Evolutionary conservation across 2,329 filamentous ascomycete genomes (phyloP).

Genomic region (Drechslerella stenobrocha): DNA sequence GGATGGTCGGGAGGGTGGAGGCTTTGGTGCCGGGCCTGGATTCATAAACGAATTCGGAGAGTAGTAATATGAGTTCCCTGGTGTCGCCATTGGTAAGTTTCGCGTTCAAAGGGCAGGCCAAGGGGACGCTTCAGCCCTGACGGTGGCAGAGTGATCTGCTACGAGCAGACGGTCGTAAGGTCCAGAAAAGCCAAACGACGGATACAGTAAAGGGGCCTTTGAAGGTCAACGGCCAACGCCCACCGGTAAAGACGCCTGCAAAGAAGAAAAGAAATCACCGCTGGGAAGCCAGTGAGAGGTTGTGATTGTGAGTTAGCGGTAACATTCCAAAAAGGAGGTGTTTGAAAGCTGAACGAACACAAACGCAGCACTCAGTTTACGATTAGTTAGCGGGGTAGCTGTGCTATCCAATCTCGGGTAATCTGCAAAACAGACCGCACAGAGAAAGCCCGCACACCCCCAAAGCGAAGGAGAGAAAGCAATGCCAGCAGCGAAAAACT

Average conservation of each 20-base stretch:
- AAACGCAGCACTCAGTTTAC: slow-evolving; percentile 25
- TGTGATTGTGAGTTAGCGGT: slow-evolving; percentile 33
- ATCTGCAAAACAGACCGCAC: slow-evolving; percentile 32
- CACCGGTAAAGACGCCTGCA: slow-evolving; percentile 16
- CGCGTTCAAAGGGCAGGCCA: slow-evolving; percentile 9
- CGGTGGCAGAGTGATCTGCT: slow-evolving; percentile 2
- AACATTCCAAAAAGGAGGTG: slow-evolving; percentile 46
- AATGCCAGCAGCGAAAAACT: slow-evolving; percentile 6
- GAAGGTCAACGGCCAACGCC: neutral
- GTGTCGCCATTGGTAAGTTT: slow-evolving; percentile 32
- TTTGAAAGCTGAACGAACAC: slow-evolving; percentile 37
- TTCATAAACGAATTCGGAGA: slow-evolving; percentile 46
- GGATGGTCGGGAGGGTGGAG: slow-evolving; percentile 22
- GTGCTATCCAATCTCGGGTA: slow-evolving; percentile 46
- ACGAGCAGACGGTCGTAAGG: neutral
- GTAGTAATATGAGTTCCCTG: slow-evolving; percentile 33
- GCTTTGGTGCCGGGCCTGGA: slow-evolving; percentile 43
- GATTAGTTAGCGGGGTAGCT: slow-evolving; percentile 42
- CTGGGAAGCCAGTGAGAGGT: slow-evolving; percentile 13
- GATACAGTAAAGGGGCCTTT: neutral
- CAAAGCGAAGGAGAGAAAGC: slow-evolving; percentile 15
- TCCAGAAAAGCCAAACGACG: neutral
- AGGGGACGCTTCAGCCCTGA: neutral
- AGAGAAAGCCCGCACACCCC: slow-evolving; percentile 36
- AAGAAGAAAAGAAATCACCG: slow-evolving; percentile 7